Conservation (phyloP, 2,329 filamentous ascomycete species). For the Dactylellina sp. region DNA sequence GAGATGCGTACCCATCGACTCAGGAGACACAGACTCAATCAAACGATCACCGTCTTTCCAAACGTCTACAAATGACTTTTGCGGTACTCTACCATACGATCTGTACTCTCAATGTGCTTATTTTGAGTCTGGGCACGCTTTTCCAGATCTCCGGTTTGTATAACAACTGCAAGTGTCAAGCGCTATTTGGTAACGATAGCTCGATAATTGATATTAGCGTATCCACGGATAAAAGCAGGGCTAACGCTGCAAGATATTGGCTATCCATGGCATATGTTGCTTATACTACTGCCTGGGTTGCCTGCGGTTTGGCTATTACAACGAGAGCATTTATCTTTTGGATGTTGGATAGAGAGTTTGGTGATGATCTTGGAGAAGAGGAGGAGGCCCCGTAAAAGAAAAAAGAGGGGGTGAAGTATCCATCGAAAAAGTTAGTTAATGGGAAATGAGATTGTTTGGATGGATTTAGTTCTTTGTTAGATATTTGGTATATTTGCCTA, state of each 20-base stretch:
- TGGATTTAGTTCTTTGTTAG: no score
- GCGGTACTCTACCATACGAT: slow-evolving; percentile 10
- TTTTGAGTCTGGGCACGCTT: slow-evolving; percentile 14
- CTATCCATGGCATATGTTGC: slow-evolving; percentile 24
- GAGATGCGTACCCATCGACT: slow-evolving; percentile 4
- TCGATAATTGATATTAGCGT: slow-evolving; percentile 19
- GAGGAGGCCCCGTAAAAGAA: background rate
- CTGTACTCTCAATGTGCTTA: slow-evolving; percentile 19
- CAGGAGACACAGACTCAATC: background rate
- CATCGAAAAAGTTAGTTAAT: no score
- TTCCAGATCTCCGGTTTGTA: slow-evolving; percentile 23
- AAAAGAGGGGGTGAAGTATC: background rate
- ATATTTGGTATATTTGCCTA: no score
- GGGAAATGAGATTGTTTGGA: background rate
- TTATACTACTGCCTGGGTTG: slow-evolving; percentile 25
- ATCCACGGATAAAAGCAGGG: background rate
- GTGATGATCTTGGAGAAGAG: slow-evolving; percentile 15
- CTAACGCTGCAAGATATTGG: slow-evolving; percentile 27
- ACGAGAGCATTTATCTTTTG: slow-evolving; percentile 19
- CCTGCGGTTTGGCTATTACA: slow-evolving; percentile 18
- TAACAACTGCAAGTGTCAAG: slow-evolving; percentile 29
- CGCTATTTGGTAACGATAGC: slow-evolving; percentile 13
- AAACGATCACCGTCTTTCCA: background rate
- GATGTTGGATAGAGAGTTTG: slow-evolving; percentile 18
- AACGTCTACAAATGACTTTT: background rate